Conservation (phyloP, 495 filamentous ascomycete species). For the Hypoxylon intermedium region DNA sequence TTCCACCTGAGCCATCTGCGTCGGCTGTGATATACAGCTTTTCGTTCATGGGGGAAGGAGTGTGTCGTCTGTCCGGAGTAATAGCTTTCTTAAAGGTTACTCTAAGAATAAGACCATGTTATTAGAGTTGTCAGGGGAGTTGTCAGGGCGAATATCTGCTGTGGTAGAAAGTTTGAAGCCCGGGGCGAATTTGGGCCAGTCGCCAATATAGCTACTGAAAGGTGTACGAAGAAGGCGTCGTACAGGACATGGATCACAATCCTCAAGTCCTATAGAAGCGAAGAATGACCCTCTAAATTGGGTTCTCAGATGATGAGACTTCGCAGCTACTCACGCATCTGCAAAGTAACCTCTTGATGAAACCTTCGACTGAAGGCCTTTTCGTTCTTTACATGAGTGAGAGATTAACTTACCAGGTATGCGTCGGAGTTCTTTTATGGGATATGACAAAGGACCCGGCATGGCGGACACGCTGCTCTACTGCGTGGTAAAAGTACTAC, state of each 20-base stretch:
- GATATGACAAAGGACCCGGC: no score
- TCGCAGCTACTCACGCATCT: background rate
- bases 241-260: slow-evolving; percentile 18
- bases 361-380: background rate
- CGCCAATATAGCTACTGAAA: background rate
- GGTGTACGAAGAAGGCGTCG: slow-evolving; percentile 4
- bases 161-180: no score
- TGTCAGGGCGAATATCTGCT: no score
- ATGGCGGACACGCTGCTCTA: no score
- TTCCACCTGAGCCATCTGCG: slow-evolving; percentile 1
- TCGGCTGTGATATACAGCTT: background rate
- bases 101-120: no score
- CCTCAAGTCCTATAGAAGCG: background rate
- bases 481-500: no score
- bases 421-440: no score
- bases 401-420: background rate
- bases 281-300: background rate
- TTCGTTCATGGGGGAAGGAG: background rate
- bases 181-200: background rate
- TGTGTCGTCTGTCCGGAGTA: background rate
- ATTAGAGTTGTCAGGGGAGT: no score
- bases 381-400: background rate
- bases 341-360: background rate
- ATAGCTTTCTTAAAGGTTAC: no score
- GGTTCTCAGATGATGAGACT: background rate